Evolutionary conservation across 2,329 filamentous ascomycete species (phyloP).

Genomic region (Monilinia fructigena): DNA sequence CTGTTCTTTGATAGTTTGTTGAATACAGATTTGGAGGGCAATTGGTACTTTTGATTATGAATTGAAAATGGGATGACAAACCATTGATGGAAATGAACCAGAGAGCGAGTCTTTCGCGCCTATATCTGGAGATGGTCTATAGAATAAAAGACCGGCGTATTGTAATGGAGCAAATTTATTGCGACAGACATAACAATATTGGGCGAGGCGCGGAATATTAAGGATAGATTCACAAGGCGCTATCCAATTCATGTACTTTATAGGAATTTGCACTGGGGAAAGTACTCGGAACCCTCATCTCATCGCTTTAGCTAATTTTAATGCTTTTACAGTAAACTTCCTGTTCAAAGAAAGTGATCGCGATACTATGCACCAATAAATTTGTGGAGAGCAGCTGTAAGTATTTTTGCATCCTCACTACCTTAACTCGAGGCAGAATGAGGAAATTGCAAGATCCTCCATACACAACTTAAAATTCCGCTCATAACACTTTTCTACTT

Average conservation of each 20-base stretch:
- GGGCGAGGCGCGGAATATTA: background rate
- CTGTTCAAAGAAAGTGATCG: too few species aligned
- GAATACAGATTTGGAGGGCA: constrained; percentile 38
- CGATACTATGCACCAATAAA: too few species aligned
- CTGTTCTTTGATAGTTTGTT: constrained; percentile 39
- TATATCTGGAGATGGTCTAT: background rate
- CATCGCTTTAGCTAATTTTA: background rate
- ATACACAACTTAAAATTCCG: too few species aligned
- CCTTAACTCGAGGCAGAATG: too few species aligned
- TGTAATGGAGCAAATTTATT: background rate
- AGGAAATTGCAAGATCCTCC: too few species aligned
- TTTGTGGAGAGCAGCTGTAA: too few species aligned
- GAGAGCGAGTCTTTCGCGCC: background rate
- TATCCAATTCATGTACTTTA: background rate
- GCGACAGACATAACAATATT: background rate
- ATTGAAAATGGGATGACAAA: background rate
- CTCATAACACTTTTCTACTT: too few species aligned
- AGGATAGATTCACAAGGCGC: background rate
- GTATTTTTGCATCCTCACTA: too few species aligned
- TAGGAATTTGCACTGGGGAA: background rate
- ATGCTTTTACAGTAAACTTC: background rate
- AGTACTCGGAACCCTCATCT: background rate
- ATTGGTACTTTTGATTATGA: constrained; percentile 34
- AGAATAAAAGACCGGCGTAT: background rate
- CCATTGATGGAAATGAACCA: background rate